Base-by-base conservation (phyloP, 2,329 filamentous ascomycete species). In the Alternaria alternata region DNA sequence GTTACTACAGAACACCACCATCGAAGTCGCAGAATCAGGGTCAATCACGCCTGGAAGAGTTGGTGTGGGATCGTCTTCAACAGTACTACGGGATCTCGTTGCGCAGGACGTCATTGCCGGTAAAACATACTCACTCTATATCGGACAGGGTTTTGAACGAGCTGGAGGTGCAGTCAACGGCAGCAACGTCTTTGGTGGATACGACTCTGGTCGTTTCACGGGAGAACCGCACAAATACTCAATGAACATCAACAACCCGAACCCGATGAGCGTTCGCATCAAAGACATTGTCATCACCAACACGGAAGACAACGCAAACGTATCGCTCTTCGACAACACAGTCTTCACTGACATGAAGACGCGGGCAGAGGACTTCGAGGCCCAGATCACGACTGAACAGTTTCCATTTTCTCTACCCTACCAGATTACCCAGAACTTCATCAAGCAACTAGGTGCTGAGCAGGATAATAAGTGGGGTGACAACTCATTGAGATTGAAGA, bases 161-260 rank as follows among this genome's bases (percentile, higher is more conserved):
- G 78, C 79, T 1, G 79, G 77, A 16, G 80, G 81, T 16, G 65
- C 58, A 3, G 73, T 80, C 26, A 82, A 81, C 54, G 81, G 81
- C 26, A 80, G 76, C 59, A 78, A 80, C 38, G 75, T 76, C 3
- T 78, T 81, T 38, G 81, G 81, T n/a, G 81, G 81, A 22, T 82
- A 79, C 61, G 81, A 82, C 62, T 76, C 79, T 12, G 79, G 79
- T 24, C 78, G 80, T 20, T 81, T 82, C 60, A 73, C 70, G 1
- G 79, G 76, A 32, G 64, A 63, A 0, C 71, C 76, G 1, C 69
- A 79, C 60, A 71, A 68, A 49, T 75, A 76, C 66, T 43, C 63
- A 11, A 78, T 76, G 74, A 74, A 75, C 48, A 63, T 65, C 7
- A 59, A 63, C 4, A 69, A 70, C 26, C 44, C 69, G 7, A 78